Evolutionary conservation across 805 yeast genomes (phyloP).

Genomic region (Yarrowia keelungensis): DNA sequence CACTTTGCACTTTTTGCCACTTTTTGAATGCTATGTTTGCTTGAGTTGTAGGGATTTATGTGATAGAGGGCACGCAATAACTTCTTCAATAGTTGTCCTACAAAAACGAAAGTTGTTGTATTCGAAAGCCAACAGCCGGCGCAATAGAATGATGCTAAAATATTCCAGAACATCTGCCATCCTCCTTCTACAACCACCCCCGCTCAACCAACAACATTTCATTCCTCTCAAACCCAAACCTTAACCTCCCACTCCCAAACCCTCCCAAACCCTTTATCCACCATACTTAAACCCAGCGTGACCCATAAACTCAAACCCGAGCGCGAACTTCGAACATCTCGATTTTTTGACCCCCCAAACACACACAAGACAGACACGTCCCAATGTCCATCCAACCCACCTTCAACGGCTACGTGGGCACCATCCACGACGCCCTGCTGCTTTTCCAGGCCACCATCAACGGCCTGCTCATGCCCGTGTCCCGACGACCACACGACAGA

Average conservation of each 20-base stretch:
- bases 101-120: no score
- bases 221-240: no score
- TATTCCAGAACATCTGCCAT: no score
- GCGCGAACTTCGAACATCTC: conserved; percentile 11
- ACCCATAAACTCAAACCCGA: conserved; percentile 36
- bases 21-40: background rate
- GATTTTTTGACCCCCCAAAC: no score
- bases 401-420: conserved; percentile 75
- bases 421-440: conserved; percentile 82
- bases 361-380: no score
- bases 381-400: conserved; percentile 57
- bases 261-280: conserved; percentile 30
- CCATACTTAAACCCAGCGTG: conserved; percentile 37
- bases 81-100: no score
- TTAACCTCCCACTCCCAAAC: no score
- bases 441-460: conserved; percentile 80
- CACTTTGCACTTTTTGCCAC: conserved; percentile 19
- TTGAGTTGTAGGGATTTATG: conserved; percentile 27
- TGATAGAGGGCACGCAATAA: background rate
- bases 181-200: no score
- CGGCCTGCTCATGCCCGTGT: conserved; percentile 64
- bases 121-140: no score
- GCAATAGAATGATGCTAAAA: no score
- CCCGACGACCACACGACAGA: conserved; percentile 81
- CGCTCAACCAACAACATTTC: no score